phyloP scores from a whole-genome alignment of 1,139 yeast genomes.

The Arxiozyma bovina region DNA sequence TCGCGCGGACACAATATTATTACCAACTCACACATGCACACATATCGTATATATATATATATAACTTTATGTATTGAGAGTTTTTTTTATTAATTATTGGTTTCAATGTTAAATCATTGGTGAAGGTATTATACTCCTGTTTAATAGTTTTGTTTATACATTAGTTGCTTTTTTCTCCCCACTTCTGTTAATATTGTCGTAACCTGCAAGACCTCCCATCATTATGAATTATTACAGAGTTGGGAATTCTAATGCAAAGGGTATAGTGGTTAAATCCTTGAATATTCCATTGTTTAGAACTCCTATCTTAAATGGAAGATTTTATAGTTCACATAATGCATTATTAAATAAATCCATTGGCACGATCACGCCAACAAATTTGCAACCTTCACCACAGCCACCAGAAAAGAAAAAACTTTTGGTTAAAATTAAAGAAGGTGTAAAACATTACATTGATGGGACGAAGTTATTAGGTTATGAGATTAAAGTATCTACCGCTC shows the following conservation, averaged over 20 bases:
- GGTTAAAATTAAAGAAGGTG: slow-evolving; percentile 85
- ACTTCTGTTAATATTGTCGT: neutral
- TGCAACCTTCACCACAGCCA: neutral
- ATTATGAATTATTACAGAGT: neutral
- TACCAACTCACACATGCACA: too few species aligned
- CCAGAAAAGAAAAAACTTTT: slow-evolving; percentile 44
- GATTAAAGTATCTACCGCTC: slow-evolving; percentile 73
- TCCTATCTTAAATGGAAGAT: neutral
- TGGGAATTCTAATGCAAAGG: neutral
- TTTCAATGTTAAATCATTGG: too few species aligned
- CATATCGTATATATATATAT: too few species aligned
- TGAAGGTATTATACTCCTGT: too few species aligned
- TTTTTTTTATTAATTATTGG: too few species aligned
- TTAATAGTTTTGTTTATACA: too few species aligned
- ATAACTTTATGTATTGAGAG: neutral
- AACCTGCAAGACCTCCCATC: neutral
- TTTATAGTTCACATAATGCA: neutral
- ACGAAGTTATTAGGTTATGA: slow-evolving; percentile 90
- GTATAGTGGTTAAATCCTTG: neutral
- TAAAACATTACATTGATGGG: slow-evolving; percentile 89
- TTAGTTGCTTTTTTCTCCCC: neutral
- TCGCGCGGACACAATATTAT: neutral
- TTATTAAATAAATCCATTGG: neutral
- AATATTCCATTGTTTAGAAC: neutral
- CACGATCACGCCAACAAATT: neutral